phyloP scores from a whole-genome alignment of 2,329 filamentous ascomycete species.

The Lachnellula arida region DNA sequence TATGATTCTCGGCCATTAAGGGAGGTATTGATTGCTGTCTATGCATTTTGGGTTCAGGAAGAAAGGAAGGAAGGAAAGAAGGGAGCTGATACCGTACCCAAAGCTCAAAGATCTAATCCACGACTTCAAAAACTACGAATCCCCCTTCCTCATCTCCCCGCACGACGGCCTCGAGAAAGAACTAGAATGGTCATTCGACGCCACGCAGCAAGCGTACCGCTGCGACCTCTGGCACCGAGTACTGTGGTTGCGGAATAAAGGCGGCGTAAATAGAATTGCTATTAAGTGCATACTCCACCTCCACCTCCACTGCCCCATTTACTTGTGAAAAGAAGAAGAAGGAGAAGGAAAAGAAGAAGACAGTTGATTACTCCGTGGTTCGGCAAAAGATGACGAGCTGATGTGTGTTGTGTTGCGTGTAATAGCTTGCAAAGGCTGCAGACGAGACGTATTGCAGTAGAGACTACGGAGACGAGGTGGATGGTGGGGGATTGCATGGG shows the following conservation, averaged over 20 bases:
- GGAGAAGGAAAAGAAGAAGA: too few relatives aligned
- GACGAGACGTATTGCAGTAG: conserved; percentile 21
- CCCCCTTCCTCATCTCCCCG: conserved; percentile 12
- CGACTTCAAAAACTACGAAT: conserved; percentile 21
- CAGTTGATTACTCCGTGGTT: too few relatives aligned
- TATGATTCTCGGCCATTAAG: too few relatives aligned
- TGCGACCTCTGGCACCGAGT: conserved; percentile 18
- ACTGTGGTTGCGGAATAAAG: conserved; percentile 20
- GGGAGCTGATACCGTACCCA: too few relatives aligned
- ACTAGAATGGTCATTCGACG: conserved; percentile 26
- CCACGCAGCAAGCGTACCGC: conserved; percentile 21
- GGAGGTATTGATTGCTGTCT: too few relatives aligned
- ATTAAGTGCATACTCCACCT: neutral
- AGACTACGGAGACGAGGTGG: conserved; percentile 17
- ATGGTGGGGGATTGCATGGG: conserved; percentile 21
- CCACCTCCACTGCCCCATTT: too few relatives aligned
- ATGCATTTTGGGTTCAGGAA: too few relatives aligned
- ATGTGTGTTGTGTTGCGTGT: too few relatives aligned
- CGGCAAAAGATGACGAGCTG: too few relatives aligned
- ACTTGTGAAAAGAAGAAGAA: too few relatives aligned
- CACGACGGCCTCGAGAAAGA: conserved; percentile 23
- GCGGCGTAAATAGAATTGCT: conserved; percentile 15
- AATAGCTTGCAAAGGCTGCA: conserved; percentile 12
- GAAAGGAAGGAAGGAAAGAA: too few relatives aligned
- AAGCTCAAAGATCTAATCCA: conserved; percentile 22